These are phyloP conservation scores for Corniculantispora saksenae DNA, from an alignment of 2,329 filamentous ascomycete genomes.

Conservation along the genomic window DNA sequence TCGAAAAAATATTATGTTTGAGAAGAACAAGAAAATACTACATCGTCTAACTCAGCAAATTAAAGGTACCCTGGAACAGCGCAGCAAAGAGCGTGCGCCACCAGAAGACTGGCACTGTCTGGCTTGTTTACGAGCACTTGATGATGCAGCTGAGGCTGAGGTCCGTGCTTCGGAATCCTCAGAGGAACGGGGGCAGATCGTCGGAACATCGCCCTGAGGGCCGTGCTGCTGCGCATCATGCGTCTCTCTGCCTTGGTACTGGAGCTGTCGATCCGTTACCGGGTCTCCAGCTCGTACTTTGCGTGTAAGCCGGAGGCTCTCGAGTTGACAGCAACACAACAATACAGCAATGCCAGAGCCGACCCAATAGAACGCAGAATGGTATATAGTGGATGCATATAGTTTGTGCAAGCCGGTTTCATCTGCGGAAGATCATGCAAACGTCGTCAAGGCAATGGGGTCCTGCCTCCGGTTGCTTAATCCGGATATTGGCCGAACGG, in stretches of 20 bases:
- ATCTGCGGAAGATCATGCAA: neutral
- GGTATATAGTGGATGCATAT: neutral
- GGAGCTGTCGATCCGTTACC: neutral
- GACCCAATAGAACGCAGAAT: neutral
- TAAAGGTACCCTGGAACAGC: too few species aligned
- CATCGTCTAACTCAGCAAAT: too few species aligned
- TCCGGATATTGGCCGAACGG: neutral
- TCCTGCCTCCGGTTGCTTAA: neutral
- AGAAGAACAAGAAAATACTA: neutral
- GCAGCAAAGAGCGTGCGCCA: too few species aligned
- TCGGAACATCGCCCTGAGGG: neutral
- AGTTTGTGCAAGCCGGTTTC: neutral
- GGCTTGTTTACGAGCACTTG: neutral
- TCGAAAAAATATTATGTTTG: neutral
- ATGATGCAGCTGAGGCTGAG: neutral
- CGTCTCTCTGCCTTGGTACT: neutral
- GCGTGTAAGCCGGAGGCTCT: neutral
- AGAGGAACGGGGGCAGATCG: neutral
- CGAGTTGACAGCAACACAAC: neutral
- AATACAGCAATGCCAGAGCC: neutral
- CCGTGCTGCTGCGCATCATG: neutral
- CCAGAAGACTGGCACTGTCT: neutral
- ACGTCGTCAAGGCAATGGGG: neutral
- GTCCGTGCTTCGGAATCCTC: neutral
- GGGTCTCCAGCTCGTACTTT: neutral